A percentile compares a stretch with the other conserved stretches of the same genome.
phyloP scores from a whole-genome alignment of 768 basidiomycete species.

The Leccinum subgranulosum region DNA sequence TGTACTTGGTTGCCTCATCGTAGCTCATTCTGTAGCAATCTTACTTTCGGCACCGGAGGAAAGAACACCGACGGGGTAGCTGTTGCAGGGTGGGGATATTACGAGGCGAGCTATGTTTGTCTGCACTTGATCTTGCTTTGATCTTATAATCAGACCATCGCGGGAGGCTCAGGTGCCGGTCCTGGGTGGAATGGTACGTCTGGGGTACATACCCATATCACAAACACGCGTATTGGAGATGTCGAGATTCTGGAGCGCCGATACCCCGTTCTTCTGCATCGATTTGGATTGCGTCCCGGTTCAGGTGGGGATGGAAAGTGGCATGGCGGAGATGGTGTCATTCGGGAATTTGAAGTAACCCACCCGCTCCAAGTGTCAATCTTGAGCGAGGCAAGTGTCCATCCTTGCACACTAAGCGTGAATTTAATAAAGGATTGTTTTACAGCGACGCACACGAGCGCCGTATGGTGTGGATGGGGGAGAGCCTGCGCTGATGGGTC shows the following conservation, averaged over 20 bases:
- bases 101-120: conserved; percentile 48
- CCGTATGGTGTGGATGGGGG: conserved; percentile 89
- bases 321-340: conserved; percentile 80
- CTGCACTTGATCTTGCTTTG: not conserved
- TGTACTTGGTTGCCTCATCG: not conserved
- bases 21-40: conserved; percentile 49
- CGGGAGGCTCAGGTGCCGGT: conserved; percentile 91
- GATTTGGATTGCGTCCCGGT: conserved; percentile 70
- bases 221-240: conserved; percentile 90
- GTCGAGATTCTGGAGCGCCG: conserved; percentile 91
- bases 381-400: conserved; percentile 64
- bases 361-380: conserved; percentile 86
- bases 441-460: conserved; percentile 74
- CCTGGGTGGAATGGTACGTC: conserved; percentile 88
- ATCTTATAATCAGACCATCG: conserved; percentile 59
- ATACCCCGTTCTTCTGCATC: conserved; percentile 87
- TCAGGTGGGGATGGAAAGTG: conserved; percentile 72
- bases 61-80: conserved; percentile 76
- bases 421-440: not conserved
- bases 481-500: conserved; percentile 62
- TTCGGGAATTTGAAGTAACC: conserved; percentile 79
- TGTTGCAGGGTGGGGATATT: conserved; percentile 86
- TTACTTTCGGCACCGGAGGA: conserved; percentile 89
- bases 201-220: conserved; percentile 92
- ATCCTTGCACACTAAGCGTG: not conserved